Evolutionary conservation across 306 rosid genomes (phyloP).

Genomic region (Ormosia emarginata): DNA sequence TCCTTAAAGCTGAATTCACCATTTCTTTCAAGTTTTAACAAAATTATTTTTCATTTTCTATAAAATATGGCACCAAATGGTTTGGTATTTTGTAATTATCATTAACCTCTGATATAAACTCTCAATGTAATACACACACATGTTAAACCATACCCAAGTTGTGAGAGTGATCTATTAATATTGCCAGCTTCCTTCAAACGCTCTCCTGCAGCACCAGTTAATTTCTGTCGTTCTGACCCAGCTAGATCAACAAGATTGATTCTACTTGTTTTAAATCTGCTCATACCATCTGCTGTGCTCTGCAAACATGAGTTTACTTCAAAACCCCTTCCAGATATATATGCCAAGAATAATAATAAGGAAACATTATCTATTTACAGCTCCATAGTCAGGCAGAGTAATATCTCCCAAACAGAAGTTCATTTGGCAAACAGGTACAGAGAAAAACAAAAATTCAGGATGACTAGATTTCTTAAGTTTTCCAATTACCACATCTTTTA

Average conservation of each 20-base stretch:
- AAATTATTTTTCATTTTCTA: neutral
- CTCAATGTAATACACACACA: neutral
- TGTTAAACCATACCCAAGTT: constrained; percentile 78
- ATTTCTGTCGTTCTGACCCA: constrained; percentile 94
- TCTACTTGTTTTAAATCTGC: constrained; percentile 94
- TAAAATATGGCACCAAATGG: neutral
- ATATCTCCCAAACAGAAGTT: constrained; percentile 14
- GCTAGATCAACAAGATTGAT: constrained; percentile 98
- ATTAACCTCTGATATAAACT: neutral
- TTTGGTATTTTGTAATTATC: neutral
- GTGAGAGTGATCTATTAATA: constrained; percentile 96
- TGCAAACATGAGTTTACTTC: constrained; percentile 43
- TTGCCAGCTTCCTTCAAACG: constrained; percentile 98
- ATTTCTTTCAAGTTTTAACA: neutral
- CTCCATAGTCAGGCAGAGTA: neutral
- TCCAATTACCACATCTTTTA: neutral
- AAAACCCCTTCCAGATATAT: constrained; percentile 16
- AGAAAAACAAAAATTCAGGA: neutral
- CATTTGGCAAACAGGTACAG: neutral
- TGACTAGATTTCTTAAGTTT: neutral
- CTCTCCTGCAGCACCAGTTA: constrained; percentile 96
- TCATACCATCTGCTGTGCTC: constrained; percentile 71
- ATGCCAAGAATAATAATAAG: neutral
- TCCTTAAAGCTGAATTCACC: neutral
- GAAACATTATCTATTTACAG: constrained; percentile 1